phyloP scores from a whole-genome alignment of 164 flowering plant species.

The Sedum album region DNA sequence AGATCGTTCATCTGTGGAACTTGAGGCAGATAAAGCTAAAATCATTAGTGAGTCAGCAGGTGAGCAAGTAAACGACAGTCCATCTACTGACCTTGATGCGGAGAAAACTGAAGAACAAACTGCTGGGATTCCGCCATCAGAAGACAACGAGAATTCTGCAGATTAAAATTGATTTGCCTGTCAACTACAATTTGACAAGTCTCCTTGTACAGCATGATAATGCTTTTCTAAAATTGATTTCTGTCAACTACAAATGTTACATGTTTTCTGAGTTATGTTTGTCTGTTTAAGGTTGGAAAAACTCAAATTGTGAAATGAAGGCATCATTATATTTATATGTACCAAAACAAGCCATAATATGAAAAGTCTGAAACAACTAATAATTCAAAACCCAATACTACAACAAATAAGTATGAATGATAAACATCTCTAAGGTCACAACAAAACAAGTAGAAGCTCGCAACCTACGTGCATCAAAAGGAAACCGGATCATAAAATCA shows the following conservation, averaged over 20 bases:
- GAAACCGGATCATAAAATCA: not conserved
- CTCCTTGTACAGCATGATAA: not conserved
- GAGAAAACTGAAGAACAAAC: not conserved
- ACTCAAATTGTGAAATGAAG: not conserved
- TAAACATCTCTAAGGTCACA: not conserved
- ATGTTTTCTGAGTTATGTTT: not conserved
- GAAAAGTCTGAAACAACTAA: not conserved
- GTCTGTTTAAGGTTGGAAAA: not conserved
- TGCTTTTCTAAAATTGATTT: not conserved
- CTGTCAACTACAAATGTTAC: not conserved
- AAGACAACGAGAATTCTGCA: not conserved
- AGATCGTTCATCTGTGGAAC: conserved; percentile 12
- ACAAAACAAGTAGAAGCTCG: not conserved
- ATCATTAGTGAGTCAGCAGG: not conserved
- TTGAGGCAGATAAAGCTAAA: not conserved
- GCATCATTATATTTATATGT: not conserved
- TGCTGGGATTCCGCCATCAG: not conserved
- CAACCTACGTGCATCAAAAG: not conserved
- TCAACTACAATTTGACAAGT: not conserved
- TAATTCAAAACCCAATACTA: not conserved
- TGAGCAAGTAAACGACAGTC: not conserved
- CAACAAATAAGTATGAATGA: not conserved
- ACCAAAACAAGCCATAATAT: not conserved
- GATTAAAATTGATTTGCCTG: not conserved
- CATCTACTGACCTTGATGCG: not conserved